Percentiles rank a stretch among this genome's conserved stretches.
phyloP scores from a whole-genome alignment of 2,329 filamentous ascomycete species.

The Penicillium palitans region DNA sequence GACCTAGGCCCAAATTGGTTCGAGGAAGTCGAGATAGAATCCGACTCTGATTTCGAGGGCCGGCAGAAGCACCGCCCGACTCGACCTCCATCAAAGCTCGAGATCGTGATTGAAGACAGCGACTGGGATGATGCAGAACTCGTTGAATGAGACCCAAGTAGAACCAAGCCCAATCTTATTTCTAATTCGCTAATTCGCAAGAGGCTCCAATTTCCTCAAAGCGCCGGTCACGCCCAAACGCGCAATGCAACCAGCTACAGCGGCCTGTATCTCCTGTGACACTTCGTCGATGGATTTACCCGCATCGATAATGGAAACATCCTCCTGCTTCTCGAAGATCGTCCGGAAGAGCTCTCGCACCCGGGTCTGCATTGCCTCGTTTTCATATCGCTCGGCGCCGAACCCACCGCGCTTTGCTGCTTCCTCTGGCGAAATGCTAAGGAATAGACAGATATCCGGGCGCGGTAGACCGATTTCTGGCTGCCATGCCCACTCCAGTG shows the following conservation, averaged over 20 bases:
- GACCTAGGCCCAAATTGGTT: conserved; percentile 40
- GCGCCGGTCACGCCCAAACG: conserved; percentile 37
- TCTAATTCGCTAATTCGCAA: conserved; percentile 21
- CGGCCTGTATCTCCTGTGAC: conserved; percentile 40
- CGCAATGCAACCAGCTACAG: conserved; percentile 32
- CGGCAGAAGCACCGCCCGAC: conserved; percentile 12
- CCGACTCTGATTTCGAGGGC: conserved; percentile 26
- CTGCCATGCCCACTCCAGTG: conserved; percentile 75
- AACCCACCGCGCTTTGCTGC: conserved; percentile 79
- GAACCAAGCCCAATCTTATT: conserved; percentile 11
- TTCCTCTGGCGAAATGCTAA: conserved; percentile 73
- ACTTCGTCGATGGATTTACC: conserved; percentile 55
- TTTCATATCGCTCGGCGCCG: conserved; percentile 87
- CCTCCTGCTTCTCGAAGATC: conserved; percentile 50
- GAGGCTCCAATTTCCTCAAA: conserved; percentile 37
- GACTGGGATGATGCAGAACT: conserved; percentile 54
- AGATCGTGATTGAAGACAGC: conserved; percentile 56
- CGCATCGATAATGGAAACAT: conserved; percentile 57
- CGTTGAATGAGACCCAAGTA: conserved; percentile 35
- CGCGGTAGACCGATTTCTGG: conserved; percentile 84
- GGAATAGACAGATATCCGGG: conserved; percentile 83
- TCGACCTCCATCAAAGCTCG: conserved; percentile 27
- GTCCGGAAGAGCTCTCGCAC: conserved; percentile 72
- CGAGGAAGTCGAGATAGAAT: conserved; percentile 29
- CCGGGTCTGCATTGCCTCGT: conserved; percentile 73